These are phyloP conservation scores for Pyricularia pennisetigena DNA, from an alignment of 2,329 filamentous ascomycete genomes.

Conservation along the genomic window DNA sequence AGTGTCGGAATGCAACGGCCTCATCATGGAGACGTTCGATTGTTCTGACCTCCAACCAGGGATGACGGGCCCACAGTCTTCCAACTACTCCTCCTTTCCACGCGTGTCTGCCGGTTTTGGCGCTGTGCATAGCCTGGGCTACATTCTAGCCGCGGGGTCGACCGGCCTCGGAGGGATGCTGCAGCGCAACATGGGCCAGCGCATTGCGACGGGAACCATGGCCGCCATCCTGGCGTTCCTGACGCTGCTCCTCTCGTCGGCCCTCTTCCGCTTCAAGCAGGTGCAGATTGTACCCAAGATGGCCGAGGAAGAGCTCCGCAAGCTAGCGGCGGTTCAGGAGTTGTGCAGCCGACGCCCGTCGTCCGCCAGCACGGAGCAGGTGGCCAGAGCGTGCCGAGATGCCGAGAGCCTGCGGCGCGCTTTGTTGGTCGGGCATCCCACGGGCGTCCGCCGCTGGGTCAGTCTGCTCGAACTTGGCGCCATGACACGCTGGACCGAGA, in stretches of 20 bases:
- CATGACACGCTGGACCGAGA: conserved; percentile 64
- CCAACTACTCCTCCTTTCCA: conserved; percentile 67
- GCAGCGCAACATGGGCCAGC: conserved; percentile 56
- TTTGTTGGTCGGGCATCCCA: conserved; percentile 61
- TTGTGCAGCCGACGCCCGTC: conserved; percentile 8
- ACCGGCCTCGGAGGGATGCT: conserved; percentile 60
- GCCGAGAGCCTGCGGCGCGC: conserved; percentile 48
- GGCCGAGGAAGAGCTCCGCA: conserved; percentile 27
- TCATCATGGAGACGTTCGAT: conserved; percentile 76
- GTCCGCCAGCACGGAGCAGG: conserved; percentile 18
- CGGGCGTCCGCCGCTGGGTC: conserved; percentile 57
- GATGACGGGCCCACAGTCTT: conserved; percentile 42
- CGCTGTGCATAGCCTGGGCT: conserved; percentile 58
- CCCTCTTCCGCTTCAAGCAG: conserved; percentile 54
- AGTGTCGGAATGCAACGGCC: conserved; percentile 64
- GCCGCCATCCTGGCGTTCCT: conserved; percentile 57
- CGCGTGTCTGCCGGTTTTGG: conserved; percentile 64
- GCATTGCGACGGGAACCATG: conserved; percentile 57
- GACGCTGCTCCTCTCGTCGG: conserved; percentile 51
- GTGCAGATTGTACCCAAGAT: conserved; percentile 57
- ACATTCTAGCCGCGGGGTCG: conserved; percentile 57
- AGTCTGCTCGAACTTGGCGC: conserved; percentile 61
- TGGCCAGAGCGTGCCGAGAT: conserved; percentile 30
- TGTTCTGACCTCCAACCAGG: conserved; percentile 69
- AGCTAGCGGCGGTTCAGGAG: neutral